A percentile compares a stretch with the other conserved stretches of the same genome.
phyloP scores from a whole-genome alignment of 1,284 basidiomycete genomes.

The Rhodotorula sp. region DNA sequence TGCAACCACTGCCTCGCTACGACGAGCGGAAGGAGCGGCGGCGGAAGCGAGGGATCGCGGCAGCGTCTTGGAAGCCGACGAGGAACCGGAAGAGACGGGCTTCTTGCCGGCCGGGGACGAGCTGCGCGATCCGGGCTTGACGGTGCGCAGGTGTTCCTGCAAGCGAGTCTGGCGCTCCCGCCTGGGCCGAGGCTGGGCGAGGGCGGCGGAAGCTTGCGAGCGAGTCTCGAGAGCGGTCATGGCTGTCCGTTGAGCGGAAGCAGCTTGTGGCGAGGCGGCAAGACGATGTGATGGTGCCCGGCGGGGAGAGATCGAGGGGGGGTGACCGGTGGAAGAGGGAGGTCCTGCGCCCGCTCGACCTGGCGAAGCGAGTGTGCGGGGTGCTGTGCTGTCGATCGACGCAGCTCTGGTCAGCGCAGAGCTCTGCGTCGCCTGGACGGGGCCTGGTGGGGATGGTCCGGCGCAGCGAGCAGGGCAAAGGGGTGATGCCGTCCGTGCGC shows the following conservation, averaged over 20 bases:
- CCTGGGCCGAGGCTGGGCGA: background rate
- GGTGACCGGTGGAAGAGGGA: background rate
- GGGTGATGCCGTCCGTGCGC: no score
- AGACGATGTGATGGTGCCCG: background rate
- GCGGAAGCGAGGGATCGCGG: background rate
- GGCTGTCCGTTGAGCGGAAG: background rate
- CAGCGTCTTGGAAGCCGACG: background rate
- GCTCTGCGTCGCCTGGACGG: background rate
- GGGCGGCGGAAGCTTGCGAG: background rate
- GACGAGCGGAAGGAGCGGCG: background rate
- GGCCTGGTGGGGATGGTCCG: background rate
- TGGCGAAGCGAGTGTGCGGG: background rate
- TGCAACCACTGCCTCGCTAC: background rate
- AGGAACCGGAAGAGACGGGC: background rate
- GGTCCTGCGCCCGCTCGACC: background rate
- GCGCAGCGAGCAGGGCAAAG: background rate
- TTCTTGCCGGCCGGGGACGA: background rate
- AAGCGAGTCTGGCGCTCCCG: slow-evolving; percentile 36
- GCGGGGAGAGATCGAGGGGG: slow-evolving; percentile 1
- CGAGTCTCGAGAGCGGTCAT: background rate
- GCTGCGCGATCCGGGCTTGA: slow-evolving; percentile 23
- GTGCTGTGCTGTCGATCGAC: no score
- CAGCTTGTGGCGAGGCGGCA: background rate
- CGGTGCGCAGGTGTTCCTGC: slow-evolving; percentile 34
- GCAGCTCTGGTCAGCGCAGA: background rate